These are phyloP conservation scores for Pleurotus salmoneostramineus DNA, from an alignment of 768 basidiomycete species.

Conservation along the genomic window DNA sequence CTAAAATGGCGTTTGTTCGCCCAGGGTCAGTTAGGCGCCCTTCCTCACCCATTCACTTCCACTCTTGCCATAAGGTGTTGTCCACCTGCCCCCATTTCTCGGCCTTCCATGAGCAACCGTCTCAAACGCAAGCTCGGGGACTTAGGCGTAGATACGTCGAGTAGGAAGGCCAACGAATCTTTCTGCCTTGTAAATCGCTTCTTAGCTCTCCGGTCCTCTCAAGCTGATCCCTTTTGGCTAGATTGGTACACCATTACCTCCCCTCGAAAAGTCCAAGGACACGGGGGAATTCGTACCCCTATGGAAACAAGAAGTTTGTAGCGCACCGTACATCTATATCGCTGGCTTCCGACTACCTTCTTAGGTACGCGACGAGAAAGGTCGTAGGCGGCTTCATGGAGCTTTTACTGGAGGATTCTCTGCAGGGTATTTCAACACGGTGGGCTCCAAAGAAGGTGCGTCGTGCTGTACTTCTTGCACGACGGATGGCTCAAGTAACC, in stretches of 20 bases:
- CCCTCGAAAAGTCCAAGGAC: constrained; percentile 92
- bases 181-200: constrained; percentile 68
- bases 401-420: constrained; percentile 99
- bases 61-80: background rate
- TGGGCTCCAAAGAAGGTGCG: constrained; percentile 92
- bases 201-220: constrained; percentile 4
- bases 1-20: too few species aligned
- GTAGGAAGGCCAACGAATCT: constrained; percentile 71
- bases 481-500: background rate
- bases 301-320: constrained; percentile 92
- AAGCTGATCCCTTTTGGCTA: constrained; percentile 22
- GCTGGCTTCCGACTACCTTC: background rate
- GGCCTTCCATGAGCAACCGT: constrained; percentile 33
- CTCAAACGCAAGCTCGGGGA: constrained; percentile 86
- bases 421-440: constrained; percentile 95
- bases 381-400: constrained; percentile 89
- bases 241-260: constrained; percentile 94
- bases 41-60: too few species aligned
- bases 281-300: constrained; percentile 92
- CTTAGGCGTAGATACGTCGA: constrained; percentile 69
- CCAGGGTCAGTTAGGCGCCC: too few species aligned
- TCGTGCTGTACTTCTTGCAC: background rate
- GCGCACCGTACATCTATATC: constrained; percentile 1
- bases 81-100: background rate
- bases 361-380: constrained; percentile 91